Conservation (phyloP, 1,139 yeast species). For the Nakaseomyces uthaithaninus region DNA sequence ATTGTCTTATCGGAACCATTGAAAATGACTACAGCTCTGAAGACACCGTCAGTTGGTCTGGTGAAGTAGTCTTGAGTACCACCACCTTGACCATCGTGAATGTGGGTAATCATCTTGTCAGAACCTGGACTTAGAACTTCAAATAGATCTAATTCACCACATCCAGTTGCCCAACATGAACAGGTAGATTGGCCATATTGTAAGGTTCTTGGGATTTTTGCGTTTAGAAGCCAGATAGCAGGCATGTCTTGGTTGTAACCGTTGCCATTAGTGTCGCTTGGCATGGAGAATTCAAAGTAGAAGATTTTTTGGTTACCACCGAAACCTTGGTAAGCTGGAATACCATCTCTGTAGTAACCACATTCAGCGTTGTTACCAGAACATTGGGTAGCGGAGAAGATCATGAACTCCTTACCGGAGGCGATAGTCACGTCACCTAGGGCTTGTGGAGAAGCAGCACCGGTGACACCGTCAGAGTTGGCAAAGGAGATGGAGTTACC, state of each 20-base stretch:
- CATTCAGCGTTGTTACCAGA: slow-evolving; percentile 48
- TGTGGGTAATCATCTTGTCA: slow-evolving; percentile 63
- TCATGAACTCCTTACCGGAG: slow-evolving; percentile 70
- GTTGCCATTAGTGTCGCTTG: slow-evolving; percentile 45
- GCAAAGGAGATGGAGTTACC: slow-evolving; percentile 85
- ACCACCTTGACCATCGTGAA: slow-evolving; percentile 90
- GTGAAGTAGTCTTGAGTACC: slow-evolving; percentile 79
- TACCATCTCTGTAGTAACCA: slow-evolving; percentile 78
- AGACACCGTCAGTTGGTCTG: slow-evolving; percentile 69
- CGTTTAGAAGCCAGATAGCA: slow-evolving; percentile 91
- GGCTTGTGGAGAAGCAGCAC: slow-evolving; percentile 54
- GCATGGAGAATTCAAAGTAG: slow-evolving; percentile 87
- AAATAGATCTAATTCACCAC: slow-evolving; percentile 92
- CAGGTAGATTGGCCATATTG: slow-evolving; percentile 76
- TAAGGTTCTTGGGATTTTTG: slow-evolving; percentile 86
- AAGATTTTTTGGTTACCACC: slow-evolving; percentile 74
- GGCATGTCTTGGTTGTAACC: slow-evolving; percentile 75
- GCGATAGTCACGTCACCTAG: slow-evolving; percentile 54
- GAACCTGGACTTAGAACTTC: slow-evolving; percentile 74
- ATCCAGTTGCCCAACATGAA: slow-evolving; percentile 94
- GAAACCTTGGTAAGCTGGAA: slow-evolving; percentile 91
- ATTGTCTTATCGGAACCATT: slow-evolving; percentile 44
- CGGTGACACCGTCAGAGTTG: slow-evolving; percentile 59
- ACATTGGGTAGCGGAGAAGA: slow-evolving; percentile 67
- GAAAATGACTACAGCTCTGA: slow-evolving; percentile 89